phyloP scores from a whole-genome alignment of 441 rosid species.

The Biscutella laevigata region DNA sequence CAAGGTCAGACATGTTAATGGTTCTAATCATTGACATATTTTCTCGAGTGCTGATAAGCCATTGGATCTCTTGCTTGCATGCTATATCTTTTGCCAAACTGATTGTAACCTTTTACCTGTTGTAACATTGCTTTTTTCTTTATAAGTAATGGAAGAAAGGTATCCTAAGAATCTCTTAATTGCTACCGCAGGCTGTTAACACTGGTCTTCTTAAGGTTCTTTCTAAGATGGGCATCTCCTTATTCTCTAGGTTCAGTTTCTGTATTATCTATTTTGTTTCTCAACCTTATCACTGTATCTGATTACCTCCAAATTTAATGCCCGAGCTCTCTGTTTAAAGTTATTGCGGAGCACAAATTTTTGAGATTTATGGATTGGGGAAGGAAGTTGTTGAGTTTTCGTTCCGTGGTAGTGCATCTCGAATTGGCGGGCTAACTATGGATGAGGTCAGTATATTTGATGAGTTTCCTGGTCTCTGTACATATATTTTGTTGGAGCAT shows the following conservation, averaged over 20 bases:
- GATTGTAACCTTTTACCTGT: not conserved
- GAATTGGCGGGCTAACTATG: conserved; percentile 79
- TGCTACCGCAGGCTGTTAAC: conserved; percentile 65
- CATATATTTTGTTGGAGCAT: not conserved
- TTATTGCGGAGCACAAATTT: conserved; percentile 99
- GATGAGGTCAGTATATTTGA: conserved; percentile 57
- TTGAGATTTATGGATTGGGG: conserved; percentile 94
- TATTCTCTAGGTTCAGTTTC: conserved; percentile 74
- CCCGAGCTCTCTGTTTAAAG: conserved; percentile 37
- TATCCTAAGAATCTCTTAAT: conserved; percentile 21
- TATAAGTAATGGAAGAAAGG: conserved; percentile 1
- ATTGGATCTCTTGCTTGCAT: conserved; percentile 7
- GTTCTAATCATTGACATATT: not conserved
- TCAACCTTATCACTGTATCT: not conserved
- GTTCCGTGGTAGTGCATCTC: conserved; percentile 84
- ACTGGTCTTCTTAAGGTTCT: conserved; percentile 96
- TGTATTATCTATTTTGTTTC: conserved; percentile 2
- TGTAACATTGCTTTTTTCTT: not conserved
- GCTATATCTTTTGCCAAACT: not conserved
- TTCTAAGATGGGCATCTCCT: conserved; percentile 98
- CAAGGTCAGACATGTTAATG: conserved; percentile 55
- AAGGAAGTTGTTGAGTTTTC: conserved; percentile 77
- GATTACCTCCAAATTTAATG: conserved; percentile 1
- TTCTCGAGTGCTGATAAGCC: not conserved
- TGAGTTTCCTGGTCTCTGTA: conserved; percentile 5